Percentiles rank a stretch among this genome's conserved stretches.
Conservation (phyloP, 139 green algal genomes). For the Chlorella vulgaris region DNA sequence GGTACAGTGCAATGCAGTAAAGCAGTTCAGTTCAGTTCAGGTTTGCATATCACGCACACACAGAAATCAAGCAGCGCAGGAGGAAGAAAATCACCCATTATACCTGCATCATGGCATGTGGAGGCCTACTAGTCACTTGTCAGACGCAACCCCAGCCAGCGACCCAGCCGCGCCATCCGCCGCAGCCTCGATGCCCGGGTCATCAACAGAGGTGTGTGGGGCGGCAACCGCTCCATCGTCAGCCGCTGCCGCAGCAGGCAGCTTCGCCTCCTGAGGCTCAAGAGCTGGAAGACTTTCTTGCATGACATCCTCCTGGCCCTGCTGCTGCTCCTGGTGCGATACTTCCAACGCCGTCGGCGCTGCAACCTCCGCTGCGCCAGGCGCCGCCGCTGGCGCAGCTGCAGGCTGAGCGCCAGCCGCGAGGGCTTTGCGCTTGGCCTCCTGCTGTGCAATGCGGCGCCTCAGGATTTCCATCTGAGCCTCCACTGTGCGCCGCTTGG, state of each 20-base stretch:
- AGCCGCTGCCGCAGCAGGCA: too few relatives aligned
- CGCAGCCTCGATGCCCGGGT: too few relatives aligned
- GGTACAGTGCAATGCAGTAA: background rate
- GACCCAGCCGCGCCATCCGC: too few relatives aligned
- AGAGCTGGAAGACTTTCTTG: too few relatives aligned
- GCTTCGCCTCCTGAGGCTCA: too few relatives aligned
- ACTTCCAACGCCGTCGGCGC: background rate
- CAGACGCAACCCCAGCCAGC: background rate
- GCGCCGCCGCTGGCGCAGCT: conserved; percentile 5
- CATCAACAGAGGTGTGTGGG: too few relatives aligned
- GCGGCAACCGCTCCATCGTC: too few relatives aligned
- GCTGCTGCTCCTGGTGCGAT: background rate
- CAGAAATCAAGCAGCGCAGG: background rate
- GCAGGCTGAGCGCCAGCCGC: background rate
- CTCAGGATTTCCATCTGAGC: conserved; percentile 26
- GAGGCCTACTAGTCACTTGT: background rate
- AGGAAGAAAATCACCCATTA: background rate
- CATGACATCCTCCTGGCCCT: background rate
- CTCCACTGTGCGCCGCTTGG: conserved; percentile 18
- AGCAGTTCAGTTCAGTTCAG: background rate
- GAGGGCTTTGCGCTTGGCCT: conserved; percentile 21
- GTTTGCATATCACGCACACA: too few relatives aligned
- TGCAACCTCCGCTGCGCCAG: conserved; percentile 4
- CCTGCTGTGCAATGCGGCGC: conserved; percentile 9
- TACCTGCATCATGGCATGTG: background rate